These are phyloP conservation scores for Sicyos baderoa DNA, from an alignment of 306 rosid species.

Conservation along the genomic window DNA sequence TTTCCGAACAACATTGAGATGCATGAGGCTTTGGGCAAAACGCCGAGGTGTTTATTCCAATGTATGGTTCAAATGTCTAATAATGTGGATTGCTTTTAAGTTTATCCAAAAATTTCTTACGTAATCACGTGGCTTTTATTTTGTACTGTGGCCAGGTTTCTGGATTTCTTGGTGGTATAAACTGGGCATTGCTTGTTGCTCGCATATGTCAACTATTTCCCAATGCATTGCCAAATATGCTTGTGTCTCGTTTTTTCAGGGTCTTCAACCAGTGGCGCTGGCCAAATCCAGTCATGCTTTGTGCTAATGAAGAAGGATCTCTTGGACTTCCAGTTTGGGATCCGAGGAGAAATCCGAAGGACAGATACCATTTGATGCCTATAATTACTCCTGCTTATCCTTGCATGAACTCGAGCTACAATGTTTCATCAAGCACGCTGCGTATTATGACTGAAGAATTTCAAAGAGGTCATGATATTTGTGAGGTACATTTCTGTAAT, in stretches of 20 bases:
- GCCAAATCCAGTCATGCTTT: conserved; percentile 99
- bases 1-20: conserved; percentile 89
- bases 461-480: conserved; percentile 82
- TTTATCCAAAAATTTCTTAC: conserved; percentile 15
- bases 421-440: conserved; percentile 80
- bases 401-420: conserved; percentile 94
- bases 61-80: conserved; percentile 37
- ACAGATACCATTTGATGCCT: conserved; percentile 82
- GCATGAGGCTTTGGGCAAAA: conserved; percentile 96
- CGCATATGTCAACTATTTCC: conserved; percentile 98
- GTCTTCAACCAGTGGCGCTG: conserved; percentile 94
- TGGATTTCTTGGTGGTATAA: conserved; percentile 97
- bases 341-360: conserved; percentile 88
- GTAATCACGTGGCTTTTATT: conserved; percentile 22
- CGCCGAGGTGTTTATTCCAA: conserved; percentile 93
- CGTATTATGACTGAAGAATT: conserved; percentile 84
- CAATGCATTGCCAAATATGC: conserved; percentile 89
- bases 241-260: conserved; percentile 89
- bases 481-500: conserved; percentile 50
- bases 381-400: conserved; percentile 99
- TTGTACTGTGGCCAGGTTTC: conserved; percentile 55
- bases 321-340: conserved; percentile 93
- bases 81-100: neutral
- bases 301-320: conserved; percentile 80
- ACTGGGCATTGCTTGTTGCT: conserved; percentile 96